Conservation (phyloP, 2,329 filamentous ascomycete species). For the Drechmeria coniospora region DNA sequence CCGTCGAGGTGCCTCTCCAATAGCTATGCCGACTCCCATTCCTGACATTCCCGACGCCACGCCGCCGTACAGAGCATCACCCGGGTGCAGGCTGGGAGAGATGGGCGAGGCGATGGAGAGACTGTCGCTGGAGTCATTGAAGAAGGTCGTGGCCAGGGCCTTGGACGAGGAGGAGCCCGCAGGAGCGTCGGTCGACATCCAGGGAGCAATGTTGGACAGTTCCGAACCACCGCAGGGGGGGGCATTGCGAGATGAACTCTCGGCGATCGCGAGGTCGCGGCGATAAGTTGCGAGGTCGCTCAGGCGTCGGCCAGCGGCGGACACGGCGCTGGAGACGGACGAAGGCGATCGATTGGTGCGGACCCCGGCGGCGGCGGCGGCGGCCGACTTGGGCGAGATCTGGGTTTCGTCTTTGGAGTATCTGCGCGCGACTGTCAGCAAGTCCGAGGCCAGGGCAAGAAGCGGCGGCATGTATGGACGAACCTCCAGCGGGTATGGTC, state of each 20-base stretch:
- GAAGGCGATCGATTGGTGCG: slow-evolving; percentile 35
- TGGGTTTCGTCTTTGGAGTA: slow-evolving; percentile 25
- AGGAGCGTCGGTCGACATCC: slow-evolving; percentile 33
- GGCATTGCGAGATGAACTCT: too few relatives aligned
- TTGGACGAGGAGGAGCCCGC: slow-evolving; percentile 17
- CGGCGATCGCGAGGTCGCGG: slow-evolving; percentile 54
- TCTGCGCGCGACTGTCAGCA: too few relatives aligned
- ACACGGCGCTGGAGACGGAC: slow-evolving; percentile 23
- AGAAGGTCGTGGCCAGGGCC: slow-evolving; percentile 44
- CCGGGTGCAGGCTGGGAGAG: slow-evolving; percentile 51
- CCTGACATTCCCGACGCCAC: slow-evolving; percentile 13
- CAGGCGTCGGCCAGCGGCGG: slow-evolving; percentile 35
- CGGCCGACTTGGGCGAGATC: slow-evolving; percentile 33
- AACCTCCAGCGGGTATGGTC: too few relatives aligned
- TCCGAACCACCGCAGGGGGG: too few relatives aligned
- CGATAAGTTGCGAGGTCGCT: slow-evolving; percentile 55
- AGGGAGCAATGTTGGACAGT: too few relatives aligned
- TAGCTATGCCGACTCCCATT: background rate
- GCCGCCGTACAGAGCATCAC: slow-evolving; percentile 13
- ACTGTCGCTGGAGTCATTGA: slow-evolving; percentile 62
- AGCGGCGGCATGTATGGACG: too few relatives aligned
- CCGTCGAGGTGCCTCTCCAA: background rate
- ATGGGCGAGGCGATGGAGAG: slow-evolving; percentile 46
- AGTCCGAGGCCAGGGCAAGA: too few relatives aligned
- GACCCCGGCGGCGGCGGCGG: slow-evolving; percentile 26